phyloP scores from a whole-genome alignment of 345 rosid genomes.

The Lepidium didymum region DNA sequence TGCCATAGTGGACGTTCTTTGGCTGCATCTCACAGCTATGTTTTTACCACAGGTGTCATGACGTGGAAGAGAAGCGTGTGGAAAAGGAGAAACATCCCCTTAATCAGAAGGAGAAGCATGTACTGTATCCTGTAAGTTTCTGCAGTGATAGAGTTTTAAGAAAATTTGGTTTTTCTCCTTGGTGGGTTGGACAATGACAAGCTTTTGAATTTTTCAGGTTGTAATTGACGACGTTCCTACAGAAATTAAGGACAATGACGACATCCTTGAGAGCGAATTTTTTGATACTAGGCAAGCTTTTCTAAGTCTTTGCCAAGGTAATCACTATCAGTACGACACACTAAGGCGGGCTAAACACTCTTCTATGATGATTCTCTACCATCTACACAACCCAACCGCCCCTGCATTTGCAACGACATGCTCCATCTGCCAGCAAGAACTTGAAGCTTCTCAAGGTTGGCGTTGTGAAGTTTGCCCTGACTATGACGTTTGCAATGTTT shows the following conservation, averaged over 20 bases:
- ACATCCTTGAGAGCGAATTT: constrained; percentile 95
- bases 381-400: constrained; percentile 97
- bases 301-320: constrained; percentile 97
- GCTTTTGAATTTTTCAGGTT: constrained; percentile 41
- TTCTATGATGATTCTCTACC: constrained; percentile 98
- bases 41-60: constrained; percentile 65
- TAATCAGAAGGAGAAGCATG: constrained; percentile 73
- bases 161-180: not conserved
- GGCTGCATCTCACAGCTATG: constrained; percentile 17
- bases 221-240: constrained; percentile 57
- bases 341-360: constrained; percentile 96
- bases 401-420: constrained; percentile 95
- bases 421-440: constrained; percentile 71
- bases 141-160: not conserved
- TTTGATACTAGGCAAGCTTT: constrained; percentile 99
- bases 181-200: constrained; percentile 16
- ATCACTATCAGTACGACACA: constrained; percentile 97
- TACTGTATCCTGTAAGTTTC: constrained; percentile 61
- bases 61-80: constrained; percentile 67
- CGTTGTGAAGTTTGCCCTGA: constrained; percentile 93
- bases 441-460: constrained; percentile 98
- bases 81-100: constrained; percentile 86
- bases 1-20: not conserved
- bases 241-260: constrained; percentile 84
- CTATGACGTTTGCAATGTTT: constrained; percentile 80